These are phyloP conservation scores for Calocybe indica DNA, from an alignment of 768 basidiomycete genomes.

Conservation along the genomic window DNA sequence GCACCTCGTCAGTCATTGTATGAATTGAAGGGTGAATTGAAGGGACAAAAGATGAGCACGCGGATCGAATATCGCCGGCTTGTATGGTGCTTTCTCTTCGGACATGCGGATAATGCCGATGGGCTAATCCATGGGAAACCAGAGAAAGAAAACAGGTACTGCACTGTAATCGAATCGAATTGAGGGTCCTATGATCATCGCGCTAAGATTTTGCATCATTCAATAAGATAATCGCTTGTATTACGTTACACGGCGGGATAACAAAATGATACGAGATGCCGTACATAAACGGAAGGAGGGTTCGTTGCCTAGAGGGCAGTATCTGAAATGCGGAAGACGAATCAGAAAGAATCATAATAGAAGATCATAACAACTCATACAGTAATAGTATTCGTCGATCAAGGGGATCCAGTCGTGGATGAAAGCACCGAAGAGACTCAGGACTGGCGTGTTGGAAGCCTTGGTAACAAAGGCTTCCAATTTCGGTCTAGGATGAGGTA, in stretches of 20 bases:
- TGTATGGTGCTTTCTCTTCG: too few species aligned
- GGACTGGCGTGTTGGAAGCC: constrained; percentile 50
- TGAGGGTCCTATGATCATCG: not conserved
- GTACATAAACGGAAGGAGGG: not conserved
- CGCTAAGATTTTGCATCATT: too few species aligned
- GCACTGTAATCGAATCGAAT: not conserved
- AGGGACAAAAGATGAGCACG: constrained; percentile 7
- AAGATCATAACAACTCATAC: constrained; percentile 38
- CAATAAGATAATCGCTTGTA: constrained; percentile 1
- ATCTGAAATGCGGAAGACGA: constrained; percentile 18
- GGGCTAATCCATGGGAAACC: too few species aligned
- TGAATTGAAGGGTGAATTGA: constrained; percentile 4
- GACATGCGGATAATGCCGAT: too few species aligned
- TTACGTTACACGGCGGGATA: constrained; percentile 12
- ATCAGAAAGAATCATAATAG: constrained; percentile 3
- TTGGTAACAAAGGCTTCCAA: constrained; percentile 55
- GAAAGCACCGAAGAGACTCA: constrained; percentile 65
- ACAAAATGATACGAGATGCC: constrained; percentile 2
- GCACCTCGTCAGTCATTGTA: constrained; percentile 19
- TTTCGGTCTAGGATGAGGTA: constrained; percentile 55
- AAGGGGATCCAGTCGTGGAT: constrained; percentile 84
- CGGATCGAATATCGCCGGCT: too few species aligned
- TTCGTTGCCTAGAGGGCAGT: constrained; percentile 29
- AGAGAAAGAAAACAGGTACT: not conserved
- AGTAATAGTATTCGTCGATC: constrained; percentile 89